phyloP scores from a whole-genome alignment of 192 early-diverging fungal genomes.

The Backusella morwellensis region DNA sequence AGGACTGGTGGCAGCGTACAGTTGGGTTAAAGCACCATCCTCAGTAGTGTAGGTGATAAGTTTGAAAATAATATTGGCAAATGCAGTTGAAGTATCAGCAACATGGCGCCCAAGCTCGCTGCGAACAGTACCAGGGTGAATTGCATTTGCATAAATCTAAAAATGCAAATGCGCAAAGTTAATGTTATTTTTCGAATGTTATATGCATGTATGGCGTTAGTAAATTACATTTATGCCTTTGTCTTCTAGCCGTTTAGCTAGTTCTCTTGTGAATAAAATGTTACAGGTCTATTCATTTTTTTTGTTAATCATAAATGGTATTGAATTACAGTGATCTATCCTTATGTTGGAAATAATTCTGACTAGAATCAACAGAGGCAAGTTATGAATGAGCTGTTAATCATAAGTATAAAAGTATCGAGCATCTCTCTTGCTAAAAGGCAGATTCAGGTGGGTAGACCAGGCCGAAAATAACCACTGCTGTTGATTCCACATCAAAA shows the following conservation, averaged over 20 bases:
- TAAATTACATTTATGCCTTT: constrained; percentile 28
- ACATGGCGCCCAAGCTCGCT: constrained; percentile 25
- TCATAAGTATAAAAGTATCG: background rate
- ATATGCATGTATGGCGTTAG: background rate
- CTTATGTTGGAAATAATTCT: background rate
- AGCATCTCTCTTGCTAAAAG: background rate
- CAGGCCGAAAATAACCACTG: background rate
- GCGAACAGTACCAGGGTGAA: constrained; percentile 28
- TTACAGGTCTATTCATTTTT: constrained; percentile 16
- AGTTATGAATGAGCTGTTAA: background rate
- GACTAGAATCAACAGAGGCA: background rate
- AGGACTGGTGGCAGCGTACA: constrained; percentile 52
- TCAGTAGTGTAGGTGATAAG: constrained; percentile 23
- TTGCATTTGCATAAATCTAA: constrained; percentile 28
- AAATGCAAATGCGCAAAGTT: background rate
- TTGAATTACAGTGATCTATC: background rate
- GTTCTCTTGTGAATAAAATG: constrained; percentile 31
- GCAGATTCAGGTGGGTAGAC: background rate
- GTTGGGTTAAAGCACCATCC: constrained; percentile 45
- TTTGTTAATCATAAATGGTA: background rate
- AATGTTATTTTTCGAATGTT: background rate
- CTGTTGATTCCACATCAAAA: background rate
- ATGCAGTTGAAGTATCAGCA: background rate
- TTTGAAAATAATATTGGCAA: background rate
- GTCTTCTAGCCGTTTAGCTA: constrained; percentile 18